Conservation (phyloP, 495 filamentous ascomycete species). For the Clavariopsis aquatica region DNA sequence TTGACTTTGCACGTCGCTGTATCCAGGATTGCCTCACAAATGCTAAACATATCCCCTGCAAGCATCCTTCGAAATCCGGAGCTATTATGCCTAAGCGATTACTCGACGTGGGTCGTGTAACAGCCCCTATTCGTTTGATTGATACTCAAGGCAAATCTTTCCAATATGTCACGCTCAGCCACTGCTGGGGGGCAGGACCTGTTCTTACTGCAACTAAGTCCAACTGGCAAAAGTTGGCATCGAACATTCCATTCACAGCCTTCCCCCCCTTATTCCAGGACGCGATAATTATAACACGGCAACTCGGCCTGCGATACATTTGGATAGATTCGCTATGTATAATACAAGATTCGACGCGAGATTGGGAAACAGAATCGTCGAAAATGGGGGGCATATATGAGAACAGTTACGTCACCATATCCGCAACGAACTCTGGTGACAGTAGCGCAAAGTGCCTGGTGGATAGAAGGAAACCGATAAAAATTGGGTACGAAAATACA, state of each 20-base stretch:
- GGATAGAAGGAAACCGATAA: conserved; percentile 10
- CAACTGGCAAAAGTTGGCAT: neutral
- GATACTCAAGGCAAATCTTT: conserved; percentile 25
- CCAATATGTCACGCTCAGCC: conserved; percentile 24
- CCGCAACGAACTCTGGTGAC: neutral
- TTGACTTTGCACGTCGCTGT: conserved; percentile 32
- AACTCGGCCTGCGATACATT: conserved; percentile 28
- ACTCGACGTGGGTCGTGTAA: conserved; percentile 32
- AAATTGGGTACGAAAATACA: conserved; percentile 23
- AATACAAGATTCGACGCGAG: conserved; percentile 30
- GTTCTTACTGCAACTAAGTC: conserved; percentile 5
- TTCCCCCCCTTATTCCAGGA: conserved; percentile 26
- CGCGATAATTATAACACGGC: conserved; percentile 25
- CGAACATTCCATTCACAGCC: conserved; percentile 16
- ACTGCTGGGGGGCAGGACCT: conserved; percentile 30
- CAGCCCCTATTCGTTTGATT: conserved; percentile 24
- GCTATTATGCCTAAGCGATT: conserved; percentile 16
- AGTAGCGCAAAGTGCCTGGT: conserved; percentile 4
- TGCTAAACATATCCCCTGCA: conserved; percentile 27
- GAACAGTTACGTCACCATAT: conserved; percentile 16
- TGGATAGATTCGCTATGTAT: conserved; percentile 37
- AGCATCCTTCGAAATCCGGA: conserved; percentile 4
- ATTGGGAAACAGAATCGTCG: conserved; percentile 19
- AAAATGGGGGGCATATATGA: conserved; percentile 29
- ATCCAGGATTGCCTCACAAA: conserved; percentile 33